A percentile compares a stretch with the other conserved stretches of the same genome.
Conservation (phyloP, 148 eudicot species). For the Rhododendron vialii region DNA sequence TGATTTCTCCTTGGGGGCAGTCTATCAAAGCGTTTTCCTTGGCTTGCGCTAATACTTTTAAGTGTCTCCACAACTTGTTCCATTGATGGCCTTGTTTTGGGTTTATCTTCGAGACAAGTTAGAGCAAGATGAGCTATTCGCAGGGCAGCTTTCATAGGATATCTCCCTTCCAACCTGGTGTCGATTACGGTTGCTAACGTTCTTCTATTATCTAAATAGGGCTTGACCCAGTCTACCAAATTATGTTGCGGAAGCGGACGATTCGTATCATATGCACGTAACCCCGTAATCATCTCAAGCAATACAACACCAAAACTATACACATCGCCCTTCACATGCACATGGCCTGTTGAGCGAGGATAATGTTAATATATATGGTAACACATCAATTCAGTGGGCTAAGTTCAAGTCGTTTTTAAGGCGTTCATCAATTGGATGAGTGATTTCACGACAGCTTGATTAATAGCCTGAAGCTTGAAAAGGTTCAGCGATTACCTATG, state of each 20-base stretch:
- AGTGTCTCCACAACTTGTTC: neutral
- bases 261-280: constrained; percentile 10
- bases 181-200: constrained; percentile 67
- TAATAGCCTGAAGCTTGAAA: neutral
- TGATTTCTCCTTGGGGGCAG: too few relatives aligned
- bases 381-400: neutral
- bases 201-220: constrained; percentile 32
- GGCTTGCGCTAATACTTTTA: too few relatives aligned
- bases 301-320: constrained; percentile 81
- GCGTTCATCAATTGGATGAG: neutral
- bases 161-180: constrained; percentile 56
- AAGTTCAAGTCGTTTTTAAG: neutral
- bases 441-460: neutral
- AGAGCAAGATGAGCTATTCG: neutral
- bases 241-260: constrained; percentile 10
- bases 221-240: constrained; percentile 11
- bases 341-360: constrained; percentile 48
- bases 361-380: neutral
- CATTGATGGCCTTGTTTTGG: neutral
- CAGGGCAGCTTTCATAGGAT: constrained; percentile 22
- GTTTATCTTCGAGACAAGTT: neutral
- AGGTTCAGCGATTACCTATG: constrained; percentile 47
- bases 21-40: too few relatives aligned
- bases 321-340: constrained; percentile 73
- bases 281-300: constrained; percentile 47